Evolutionary conservation across 768 basidiomycete species (phyloP).

Genomic region (Rhodotorula kratochvilovae): DNA sequence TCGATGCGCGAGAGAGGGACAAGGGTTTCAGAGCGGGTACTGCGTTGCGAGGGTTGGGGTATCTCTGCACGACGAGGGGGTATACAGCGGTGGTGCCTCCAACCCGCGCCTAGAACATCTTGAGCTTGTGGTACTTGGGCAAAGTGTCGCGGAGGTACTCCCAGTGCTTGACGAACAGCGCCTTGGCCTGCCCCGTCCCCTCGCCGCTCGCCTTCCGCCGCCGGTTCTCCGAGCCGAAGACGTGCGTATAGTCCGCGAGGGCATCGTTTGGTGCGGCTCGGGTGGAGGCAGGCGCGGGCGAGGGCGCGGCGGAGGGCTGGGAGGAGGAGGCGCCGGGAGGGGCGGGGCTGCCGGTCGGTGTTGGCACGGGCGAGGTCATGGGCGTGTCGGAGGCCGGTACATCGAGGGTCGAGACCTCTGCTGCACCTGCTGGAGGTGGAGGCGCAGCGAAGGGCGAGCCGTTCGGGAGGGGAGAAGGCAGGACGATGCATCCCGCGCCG

Average conservation of each 20-base stretch:
- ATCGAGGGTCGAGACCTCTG: background rate
- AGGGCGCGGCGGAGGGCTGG: background rate
- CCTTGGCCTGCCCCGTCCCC: slow-evolving; percentile 74
- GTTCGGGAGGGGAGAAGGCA: slow-evolving; percentile 54
- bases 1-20: background rate
- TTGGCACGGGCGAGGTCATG: background rate
- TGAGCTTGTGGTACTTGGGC: slow-evolving; percentile 32
- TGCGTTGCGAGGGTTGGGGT: background rate
- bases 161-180: slow-evolving; percentile 76
- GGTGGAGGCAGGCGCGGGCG: background rate
- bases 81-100: background rate
- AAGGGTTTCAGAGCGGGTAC: background rate
- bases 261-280: slow-evolving; percentile 54
- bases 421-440: background rate
- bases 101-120: slow-evolving; percentile 24
- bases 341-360: background rate
- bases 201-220: slow-evolving; percentile 63
- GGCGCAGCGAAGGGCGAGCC: background rate
- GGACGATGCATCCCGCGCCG: slow-evolving; percentile 70
- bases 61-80: background rate
- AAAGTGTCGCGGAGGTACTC: slow-evolving; percentile 74
- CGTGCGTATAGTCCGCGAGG: slow-evolving; percentile 74
- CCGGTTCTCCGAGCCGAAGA: slow-evolving; percentile 68
- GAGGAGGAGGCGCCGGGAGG: background rate
- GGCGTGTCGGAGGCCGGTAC: background rate